A percentile compares a stretch with the other conserved stretches of the same genome.
phyloP scores from a whole-genome alignment of 2,329 filamentous ascomycete species.

The Fusarium stilboides region DNA sequence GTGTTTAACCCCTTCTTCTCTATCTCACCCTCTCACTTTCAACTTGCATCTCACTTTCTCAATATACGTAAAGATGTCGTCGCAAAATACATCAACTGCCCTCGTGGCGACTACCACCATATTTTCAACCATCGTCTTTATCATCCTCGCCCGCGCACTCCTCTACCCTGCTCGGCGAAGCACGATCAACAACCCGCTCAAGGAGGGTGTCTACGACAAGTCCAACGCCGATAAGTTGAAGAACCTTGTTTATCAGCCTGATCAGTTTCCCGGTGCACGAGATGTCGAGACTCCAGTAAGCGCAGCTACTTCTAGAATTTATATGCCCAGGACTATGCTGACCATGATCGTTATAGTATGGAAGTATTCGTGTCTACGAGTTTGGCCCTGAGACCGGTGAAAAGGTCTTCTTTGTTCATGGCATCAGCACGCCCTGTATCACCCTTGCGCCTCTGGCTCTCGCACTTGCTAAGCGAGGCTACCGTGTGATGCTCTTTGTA shows the following conservation, averaged over 20 bases:
- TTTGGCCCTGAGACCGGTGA: slow-evolving; percentile 82
- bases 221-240: slow-evolving; percentile 57
- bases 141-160: slow-evolving; percentile 53
- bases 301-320: slow-evolving; percentile 6
- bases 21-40: slow-evolving; percentile 6
- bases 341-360: slow-evolving; percentile 66
- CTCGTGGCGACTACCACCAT: slow-evolving; percentile 59
- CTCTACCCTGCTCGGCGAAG: slow-evolving; percentile 60
- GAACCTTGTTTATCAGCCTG: slow-evolving; percentile 71
- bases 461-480: slow-evolving; percentile 77
- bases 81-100: slow-evolving; percentile 44
- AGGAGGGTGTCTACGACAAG: slow-evolving; percentile 54
- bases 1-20: slow-evolving; percentile 14
- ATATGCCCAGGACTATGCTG: slow-evolving; percentile 14
- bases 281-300: slow-evolving; percentile 78
- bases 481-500: slow-evolving; percentile 85
- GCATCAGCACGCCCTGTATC: slow-evolving; percentile 86
- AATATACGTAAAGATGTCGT: slow-evolving; percentile 15
- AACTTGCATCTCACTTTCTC: background rate
- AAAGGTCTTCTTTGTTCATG: slow-evolving; percentile 85
- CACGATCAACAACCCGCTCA: slow-evolving; percentile 63
- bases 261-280: slow-evolving; percentile 79
- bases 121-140: slow-evolving; percentile 59
- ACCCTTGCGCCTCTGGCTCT: slow-evolving; percentile 78
- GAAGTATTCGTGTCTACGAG: slow-evolving; percentile 84